Evolutionary conservation across 768 basidiomycete genomes (phyloP).

Genomic region (Vararia minispora): DNA sequence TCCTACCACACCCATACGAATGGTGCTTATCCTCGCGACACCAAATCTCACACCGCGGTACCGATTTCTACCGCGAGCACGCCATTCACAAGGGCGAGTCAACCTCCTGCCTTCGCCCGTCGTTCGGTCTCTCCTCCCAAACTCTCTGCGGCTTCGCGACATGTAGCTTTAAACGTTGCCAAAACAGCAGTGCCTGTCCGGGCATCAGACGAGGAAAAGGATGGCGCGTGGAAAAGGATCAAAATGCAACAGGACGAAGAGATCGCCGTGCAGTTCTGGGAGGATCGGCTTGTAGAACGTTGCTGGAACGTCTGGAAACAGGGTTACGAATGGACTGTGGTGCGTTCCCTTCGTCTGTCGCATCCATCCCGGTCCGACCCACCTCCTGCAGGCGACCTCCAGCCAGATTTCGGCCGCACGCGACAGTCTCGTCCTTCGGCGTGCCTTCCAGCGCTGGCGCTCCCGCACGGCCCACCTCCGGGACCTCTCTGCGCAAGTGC

Average conservation of each 20-base stretch:
- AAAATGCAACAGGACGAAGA: constrained; percentile 58
- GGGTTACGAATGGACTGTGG: constrained; percentile 62
- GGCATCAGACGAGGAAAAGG: constrained; percentile 29
- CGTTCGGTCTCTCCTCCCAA: too few relatives aligned
- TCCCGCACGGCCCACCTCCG: constrained; percentile 24
- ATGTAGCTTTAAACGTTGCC: too few relatives aligned
- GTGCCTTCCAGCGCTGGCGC: constrained; percentile 53
- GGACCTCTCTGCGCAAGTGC: constrained; percentile 32
- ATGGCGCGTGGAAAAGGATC: constrained; percentile 72
- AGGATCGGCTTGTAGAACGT: constrained; percentile 50
- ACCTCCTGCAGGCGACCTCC: constrained; percentile 49
- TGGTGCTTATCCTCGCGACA: too few relatives aligned
- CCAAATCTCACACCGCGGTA: too few relatives aligned
- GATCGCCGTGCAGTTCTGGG: constrained; percentile 58
- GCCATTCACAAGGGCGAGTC: too few relatives aligned
- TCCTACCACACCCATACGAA: too few relatives aligned
- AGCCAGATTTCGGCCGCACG: constrained; percentile 60
- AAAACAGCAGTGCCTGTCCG: constrained; percentile 13
- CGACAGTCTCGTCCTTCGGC: constrained; percentile 50
- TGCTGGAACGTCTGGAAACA: constrained; percentile 72
- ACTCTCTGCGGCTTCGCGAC: too few relatives aligned
- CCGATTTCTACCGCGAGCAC: too few relatives aligned
- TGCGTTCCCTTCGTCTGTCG: constrained; percentile 27
- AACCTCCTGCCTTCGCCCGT: too few relatives aligned
- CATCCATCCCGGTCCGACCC: constrained; percentile 6